Evolutionary conservation across 2,329 filamentous ascomycete species (phyloP).

Genomic region (Colletotrichum lindemuthianum): DNA sequence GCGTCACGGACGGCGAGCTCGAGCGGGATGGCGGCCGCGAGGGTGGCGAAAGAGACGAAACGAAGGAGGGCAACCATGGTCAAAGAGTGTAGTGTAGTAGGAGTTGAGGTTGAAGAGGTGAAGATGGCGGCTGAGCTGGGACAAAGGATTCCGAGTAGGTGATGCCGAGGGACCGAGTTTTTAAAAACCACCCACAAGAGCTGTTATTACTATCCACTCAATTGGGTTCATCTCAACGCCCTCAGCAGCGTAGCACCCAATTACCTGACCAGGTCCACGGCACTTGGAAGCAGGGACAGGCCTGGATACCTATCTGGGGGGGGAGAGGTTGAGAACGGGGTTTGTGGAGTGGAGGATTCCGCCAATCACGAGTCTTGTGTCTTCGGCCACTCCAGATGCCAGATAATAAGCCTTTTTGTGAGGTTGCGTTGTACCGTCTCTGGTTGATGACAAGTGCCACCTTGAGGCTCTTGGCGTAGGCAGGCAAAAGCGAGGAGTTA

Average conservation of each 20-base stretch:
- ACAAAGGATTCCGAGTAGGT: background rate
- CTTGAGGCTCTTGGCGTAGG: constrained; percentile 14
- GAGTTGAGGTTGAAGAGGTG: background rate
- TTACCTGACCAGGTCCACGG: background rate
- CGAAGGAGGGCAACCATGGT: constrained; percentile 19
- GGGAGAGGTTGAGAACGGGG: constrained; percentile 14
- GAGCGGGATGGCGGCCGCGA: constrained; percentile 2
- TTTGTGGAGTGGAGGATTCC: constrained; percentile 9
- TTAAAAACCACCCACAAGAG: constrained; percentile 6
- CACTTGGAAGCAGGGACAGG: constrained; percentile 16
- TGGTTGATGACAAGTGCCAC: background rate
- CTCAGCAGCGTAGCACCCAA: constrained; percentile 6
- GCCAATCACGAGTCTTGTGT: background rate
- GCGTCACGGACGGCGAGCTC: background rate
- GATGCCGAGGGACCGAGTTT: background rate
- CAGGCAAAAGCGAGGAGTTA: background rate
- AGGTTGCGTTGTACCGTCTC: background rate
- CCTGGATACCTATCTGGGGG: constrained; percentile 10
- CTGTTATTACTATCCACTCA: background rate
- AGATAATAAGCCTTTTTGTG: constrained; percentile 2
- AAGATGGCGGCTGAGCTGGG: background rate
- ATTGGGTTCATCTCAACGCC: constrained; percentile 15
- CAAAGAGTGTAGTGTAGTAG: constrained; percentile 6
- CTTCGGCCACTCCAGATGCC: background rate
- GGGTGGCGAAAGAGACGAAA: background rate